Evolutionary conservation across 805 yeast species (phyloP), one percentile per base, ranked within the genome.

Genomic region (Kluyveromyces nonfermentans): DNA sequence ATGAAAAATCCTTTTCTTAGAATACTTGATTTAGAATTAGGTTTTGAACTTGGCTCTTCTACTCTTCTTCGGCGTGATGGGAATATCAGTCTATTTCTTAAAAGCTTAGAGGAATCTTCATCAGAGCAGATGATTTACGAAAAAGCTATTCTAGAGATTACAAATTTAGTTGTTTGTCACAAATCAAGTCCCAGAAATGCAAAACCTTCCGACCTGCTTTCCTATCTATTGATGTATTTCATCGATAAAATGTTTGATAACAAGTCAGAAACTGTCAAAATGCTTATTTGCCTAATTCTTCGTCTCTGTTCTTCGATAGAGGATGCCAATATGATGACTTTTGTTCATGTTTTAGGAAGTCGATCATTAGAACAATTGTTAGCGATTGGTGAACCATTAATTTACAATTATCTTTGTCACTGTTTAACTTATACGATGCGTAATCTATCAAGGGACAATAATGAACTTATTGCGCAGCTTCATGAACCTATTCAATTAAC

Each of bases 351-450:
- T 14, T 31, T 38, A 4, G 41, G 21, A 19, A 33, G 12, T 17
- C 25, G 17, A 10, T n/a, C 22, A 5, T 28, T 28, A 5, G 41
- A 38, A 28, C 41, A 38, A 19, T 9, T 38, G 5, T 4, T 38
- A 18, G 41, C 41, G 4, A 10, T 30, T 9, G 36, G 36, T 35
- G 44, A 41, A 28, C 45, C 46, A 10, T 16, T 43, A 25, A 14
- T 35, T 25, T 25, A 25, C 12, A 10, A 10, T 25, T 25, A 25
- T 25, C 30, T 25, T 25, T 25, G 30, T 6, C 30, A 14, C 9
- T 25, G 30, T 25, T 25, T 55, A 55, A 43, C 20, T 33, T 7
- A 38, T 28, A 20, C 16, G 42, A 14, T 25, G 43, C 8, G 35
- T 44, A 10, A 39, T 16, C 31, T 39, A 9, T 28, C 34, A 16